Percentiles rank a stretch among this genome's conserved stretches.
Evolutionary conservation across 106 monocot genomes (phyloP).

Genomic region (Dioscorea alata): DNA sequence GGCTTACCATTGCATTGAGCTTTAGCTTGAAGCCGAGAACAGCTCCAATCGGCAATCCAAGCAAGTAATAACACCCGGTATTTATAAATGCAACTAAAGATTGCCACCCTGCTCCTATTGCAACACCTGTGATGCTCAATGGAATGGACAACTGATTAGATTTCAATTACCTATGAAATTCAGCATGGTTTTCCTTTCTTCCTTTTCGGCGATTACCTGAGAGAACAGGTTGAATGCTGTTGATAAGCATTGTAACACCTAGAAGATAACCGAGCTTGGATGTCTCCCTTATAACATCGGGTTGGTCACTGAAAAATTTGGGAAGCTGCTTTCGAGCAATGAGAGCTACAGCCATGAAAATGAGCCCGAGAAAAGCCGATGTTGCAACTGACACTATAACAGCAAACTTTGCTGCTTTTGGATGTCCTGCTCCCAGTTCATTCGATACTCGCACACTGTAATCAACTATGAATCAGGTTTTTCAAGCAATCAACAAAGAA

Average conservation of each 20-base stretch:
- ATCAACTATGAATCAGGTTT: background rate
- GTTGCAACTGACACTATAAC: constrained; percentile 36
- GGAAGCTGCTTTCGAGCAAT: constrained; percentile 34
- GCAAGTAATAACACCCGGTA: constrained; percentile 67
- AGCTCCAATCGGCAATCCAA: constrained; percentile 65
- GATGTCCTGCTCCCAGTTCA: constrained; percentile 63
- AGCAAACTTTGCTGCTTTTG: constrained; percentile 59
- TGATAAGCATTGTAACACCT: constrained; percentile 52
- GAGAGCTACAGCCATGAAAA: constrained; percentile 28
- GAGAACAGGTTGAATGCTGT: constrained; percentile 83
- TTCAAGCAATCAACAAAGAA: background rate
- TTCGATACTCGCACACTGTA: constrained; percentile 72
- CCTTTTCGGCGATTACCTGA: constrained; percentile 27
- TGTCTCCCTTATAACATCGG: constrained; percentile 51
- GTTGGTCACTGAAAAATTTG: constrained; percentile 51
- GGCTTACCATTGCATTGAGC: constrained; percentile 50
- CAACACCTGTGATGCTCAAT: constrained; percentile 46
- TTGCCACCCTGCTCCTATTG: constrained; percentile 85
- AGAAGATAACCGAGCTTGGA: constrained; percentile 69
- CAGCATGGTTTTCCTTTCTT: too few relatives aligned
- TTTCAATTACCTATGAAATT: too few relatives aligned
- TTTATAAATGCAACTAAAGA: constrained; percentile 62
- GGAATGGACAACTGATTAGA: background rate
- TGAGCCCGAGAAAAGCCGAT: constrained; percentile 39
- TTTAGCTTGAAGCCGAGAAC: constrained; percentile 75